phyloP scores from a whole-genome alignment of 1,139 yeast genomes.

The Candida glucosophila region DNA sequence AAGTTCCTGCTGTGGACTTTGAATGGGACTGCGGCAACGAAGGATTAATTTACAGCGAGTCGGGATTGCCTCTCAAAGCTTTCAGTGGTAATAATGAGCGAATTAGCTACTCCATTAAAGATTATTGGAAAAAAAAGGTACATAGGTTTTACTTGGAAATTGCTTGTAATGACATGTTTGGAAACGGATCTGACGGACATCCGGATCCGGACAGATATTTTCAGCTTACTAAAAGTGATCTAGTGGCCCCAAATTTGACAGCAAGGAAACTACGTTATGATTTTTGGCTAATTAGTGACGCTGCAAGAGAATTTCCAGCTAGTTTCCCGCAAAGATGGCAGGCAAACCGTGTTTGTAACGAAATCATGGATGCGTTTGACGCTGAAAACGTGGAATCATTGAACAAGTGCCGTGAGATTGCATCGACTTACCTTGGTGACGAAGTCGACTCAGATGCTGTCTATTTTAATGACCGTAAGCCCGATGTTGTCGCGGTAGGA shows the following conservation, averaged over 20 bases:
- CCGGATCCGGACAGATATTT: conserved; percentile 67
- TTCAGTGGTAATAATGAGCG: conserved; percentile 84
- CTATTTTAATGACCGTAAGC: conserved; percentile 23
- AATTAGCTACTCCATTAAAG: conserved; percentile 52
- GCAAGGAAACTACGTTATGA: conserved; percentile 76
- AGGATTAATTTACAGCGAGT: conserved; percentile 62
- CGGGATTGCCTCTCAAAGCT: conserved; percentile 72
- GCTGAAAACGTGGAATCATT: conserved; percentile 41
- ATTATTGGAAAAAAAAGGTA: conserved; percentile 30
- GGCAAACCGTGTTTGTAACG: conserved; percentile 70
- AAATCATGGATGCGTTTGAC: conserved; percentile 78
- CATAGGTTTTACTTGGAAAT: conserved; percentile 70
- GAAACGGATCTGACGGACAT: conserved; percentile 56
- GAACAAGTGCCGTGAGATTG: conserved; percentile 56
- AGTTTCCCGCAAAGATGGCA: conserved; percentile 76
- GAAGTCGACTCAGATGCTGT: conserved; percentile 60
- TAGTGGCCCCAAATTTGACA: conserved; percentile 71
- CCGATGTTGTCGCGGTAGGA: conserved; percentile 73
- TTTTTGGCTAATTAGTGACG: conserved; percentile 84
- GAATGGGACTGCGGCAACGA: conserved; percentile 88
- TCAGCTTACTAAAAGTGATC: conserved; percentile 58
- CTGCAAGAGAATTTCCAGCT: conserved; percentile 76
- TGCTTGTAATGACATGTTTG: conserved; percentile 94
- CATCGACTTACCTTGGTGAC: conserved; percentile 55
- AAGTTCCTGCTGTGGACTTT: conserved; percentile 45